These are phyloP conservation scores for Silene conica DNA, from an alignment of 148 eudicot species.

Conservation along the genomic window DNA sequence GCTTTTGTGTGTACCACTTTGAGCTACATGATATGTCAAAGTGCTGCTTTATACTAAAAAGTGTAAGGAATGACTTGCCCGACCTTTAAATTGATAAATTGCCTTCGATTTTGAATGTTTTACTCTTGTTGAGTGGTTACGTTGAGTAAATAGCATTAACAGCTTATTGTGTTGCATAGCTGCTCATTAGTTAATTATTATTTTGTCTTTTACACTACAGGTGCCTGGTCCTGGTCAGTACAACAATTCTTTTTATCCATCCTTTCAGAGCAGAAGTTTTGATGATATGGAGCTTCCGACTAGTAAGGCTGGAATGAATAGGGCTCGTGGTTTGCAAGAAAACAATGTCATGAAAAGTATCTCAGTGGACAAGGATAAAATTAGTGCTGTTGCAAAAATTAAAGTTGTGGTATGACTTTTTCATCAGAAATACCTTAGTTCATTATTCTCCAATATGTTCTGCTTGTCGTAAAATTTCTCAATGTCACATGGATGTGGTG, in stretches of 20 bases:
- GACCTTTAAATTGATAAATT: neutral
- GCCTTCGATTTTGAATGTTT: neutral
- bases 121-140: slow-evolving; percentile 1
- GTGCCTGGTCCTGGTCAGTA: slow-evolving; percentile 47
- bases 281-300: slow-evolving; percentile 64
- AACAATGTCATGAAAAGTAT: slow-evolving; percentile 54
- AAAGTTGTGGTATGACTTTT: slow-evolving; percentile 90
- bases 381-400: slow-evolving; percentile 80
- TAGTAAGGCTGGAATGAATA: slow-evolving; percentile 44
- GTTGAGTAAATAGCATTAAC: neutral
- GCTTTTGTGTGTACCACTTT: too few relatives aligned
- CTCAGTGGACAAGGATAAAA: slow-evolving; percentile 72
- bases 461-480: neutral
- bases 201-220: slow-evolving; percentile 28
- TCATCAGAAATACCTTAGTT: neutral
- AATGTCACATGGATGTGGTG: neutral
- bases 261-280: slow-evolving; percentile 60
- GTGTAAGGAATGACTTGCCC: neutral
- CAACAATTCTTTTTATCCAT: slow-evolving; percentile 47
- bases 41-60: neutral
- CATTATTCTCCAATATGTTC: neutral
- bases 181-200: neutral
- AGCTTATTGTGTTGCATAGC: neutral
- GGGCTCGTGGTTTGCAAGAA: slow-evolving; percentile 62
- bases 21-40: neutral